phyloP scores from a whole-genome alignment of 1,139 yeast species.

The Pichia sp. region DNA sequence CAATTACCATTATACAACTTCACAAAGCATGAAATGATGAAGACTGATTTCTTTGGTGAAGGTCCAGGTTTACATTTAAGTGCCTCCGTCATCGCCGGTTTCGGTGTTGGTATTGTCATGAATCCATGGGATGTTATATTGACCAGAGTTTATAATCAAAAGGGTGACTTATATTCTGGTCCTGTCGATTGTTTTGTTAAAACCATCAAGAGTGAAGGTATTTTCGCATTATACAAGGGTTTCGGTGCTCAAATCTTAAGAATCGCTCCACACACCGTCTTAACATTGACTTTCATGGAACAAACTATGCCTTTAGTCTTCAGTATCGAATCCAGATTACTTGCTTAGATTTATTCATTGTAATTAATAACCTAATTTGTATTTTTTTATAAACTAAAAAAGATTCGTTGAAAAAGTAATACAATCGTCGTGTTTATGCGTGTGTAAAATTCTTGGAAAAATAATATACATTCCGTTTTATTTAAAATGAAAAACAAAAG shows the following conservation, averaged over 20 bases:
- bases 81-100: constrained; percentile 79
- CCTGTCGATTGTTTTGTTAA: constrained; percentile 87
- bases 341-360: not conserved
- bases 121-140: constrained; percentile 96
- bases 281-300: constrained; percentile 93
- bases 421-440: too few relatives aligned
- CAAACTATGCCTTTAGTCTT: constrained; percentile 73
- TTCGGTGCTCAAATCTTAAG: constrained; percentile 90
- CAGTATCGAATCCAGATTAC: constrained; percentile 35
- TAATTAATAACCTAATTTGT: too few relatives aligned
- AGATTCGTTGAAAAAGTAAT: not conserved
- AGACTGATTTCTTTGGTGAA: constrained; percentile 50
- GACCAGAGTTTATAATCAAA: constrained; percentile 94
- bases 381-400: not conserved
- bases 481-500: too few relatives aligned
- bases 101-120: constrained; percentile 94
- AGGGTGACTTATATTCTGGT: constrained; percentile 80
- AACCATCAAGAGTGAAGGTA: constrained; percentile 82
- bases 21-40: constrained; percentile 59
- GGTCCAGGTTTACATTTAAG: constrained; percentile 72
- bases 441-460: too few relatives aligned
- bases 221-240: constrained; percentile 87
- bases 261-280: constrained; percentile 92
- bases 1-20: constrained; percentile 92
- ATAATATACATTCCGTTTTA: too few relatives aligned